Evolutionary conservation across 805 yeast species (phyloP).

Genomic region (Jamesozyma jinghongensis): DNA sequence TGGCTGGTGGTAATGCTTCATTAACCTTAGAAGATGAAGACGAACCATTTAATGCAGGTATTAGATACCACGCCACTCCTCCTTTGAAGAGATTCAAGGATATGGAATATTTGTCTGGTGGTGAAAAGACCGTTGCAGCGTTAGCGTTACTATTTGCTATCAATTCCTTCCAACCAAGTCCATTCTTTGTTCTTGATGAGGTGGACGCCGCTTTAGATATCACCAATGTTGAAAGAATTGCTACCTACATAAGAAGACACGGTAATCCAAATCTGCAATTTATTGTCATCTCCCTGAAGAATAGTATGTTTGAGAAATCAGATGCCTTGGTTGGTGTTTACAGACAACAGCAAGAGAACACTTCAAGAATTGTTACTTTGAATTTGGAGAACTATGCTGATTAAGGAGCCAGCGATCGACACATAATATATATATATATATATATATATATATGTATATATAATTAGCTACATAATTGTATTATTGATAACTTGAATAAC

Average conservation of each 20-base stretch:
- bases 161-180: constrained; percentile 86
- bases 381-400: constrained; percentile 58
- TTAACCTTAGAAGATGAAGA: constrained; percentile 80
- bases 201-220: constrained; percentile 97
- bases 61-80: constrained; percentile 90
- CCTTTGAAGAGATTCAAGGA: constrained; percentile 90
- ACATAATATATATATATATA: neutral
- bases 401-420: constrained; percentile 1
- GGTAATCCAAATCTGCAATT: constrained; percentile 78
- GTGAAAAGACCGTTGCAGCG: constrained; percentile 95
- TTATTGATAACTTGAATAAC: no score
- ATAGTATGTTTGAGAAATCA: constrained; percentile 75
- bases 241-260: constrained; percentile 70
- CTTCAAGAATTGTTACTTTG: constrained; percentile 64
- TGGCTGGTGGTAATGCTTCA: constrained; percentile 90
- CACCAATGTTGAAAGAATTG: constrained; percentile 76
- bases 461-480: no score
- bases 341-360: constrained; percentile 64
- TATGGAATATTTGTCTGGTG: constrained; percentile 89
- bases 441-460: constrained; percentile 1
- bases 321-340: constrained; percentile 91
- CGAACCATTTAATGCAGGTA: constrained; percentile 77
- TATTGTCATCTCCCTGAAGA: constrained; percentile 86
- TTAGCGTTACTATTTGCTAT: constrained; percentile 84
- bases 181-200: constrained; percentile 92